Evolutionary conservation across 139 green algal species (phyloP).

Genomic region (Chlamydomonas sphaeroides): DNA sequence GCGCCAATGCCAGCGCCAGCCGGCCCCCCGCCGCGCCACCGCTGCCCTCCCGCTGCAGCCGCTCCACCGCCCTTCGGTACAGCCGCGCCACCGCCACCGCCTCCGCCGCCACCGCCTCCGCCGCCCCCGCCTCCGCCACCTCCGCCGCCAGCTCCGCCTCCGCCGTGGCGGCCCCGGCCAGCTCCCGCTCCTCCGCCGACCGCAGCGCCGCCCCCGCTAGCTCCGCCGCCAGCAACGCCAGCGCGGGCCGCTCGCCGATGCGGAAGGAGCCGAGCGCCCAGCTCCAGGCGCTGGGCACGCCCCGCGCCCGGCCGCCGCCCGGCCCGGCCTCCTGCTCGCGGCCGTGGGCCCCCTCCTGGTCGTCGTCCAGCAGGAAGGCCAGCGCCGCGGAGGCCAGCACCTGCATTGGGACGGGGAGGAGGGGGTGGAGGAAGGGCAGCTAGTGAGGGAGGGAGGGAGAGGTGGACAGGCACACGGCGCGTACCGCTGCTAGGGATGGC

Average conservation of each 20-base stretch:
- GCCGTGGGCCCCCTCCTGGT: neutral
- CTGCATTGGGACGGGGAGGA: neutral
- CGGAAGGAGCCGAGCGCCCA: neutral
- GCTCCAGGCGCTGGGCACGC: neutral
- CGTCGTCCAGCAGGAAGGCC: neutral
- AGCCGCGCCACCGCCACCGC: neutral
- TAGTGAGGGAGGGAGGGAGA: neutral
- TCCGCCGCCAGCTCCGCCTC: neutral
- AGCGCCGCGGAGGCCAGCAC: conserved; percentile 2
- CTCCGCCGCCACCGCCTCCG: neutral
- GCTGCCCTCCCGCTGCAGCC: neutral
- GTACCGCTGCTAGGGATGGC: neutral
- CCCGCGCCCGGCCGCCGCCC: neutral
- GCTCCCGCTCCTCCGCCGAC: neutral
- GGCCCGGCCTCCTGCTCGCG: neutral
- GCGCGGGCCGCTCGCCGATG: neutral
- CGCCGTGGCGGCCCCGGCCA: neutral
- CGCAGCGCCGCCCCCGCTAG: neutral
- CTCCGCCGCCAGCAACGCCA: neutral
- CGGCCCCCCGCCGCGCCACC: neutral
- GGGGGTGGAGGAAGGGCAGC: neutral
- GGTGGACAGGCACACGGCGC: neutral
- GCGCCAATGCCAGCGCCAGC: neutral
- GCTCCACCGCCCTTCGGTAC: neutral
- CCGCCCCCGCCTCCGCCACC: no score